Conservation (phyloP, 2,329 filamentous ascomycete species). For the Fonsecaea nubica region DNA sequence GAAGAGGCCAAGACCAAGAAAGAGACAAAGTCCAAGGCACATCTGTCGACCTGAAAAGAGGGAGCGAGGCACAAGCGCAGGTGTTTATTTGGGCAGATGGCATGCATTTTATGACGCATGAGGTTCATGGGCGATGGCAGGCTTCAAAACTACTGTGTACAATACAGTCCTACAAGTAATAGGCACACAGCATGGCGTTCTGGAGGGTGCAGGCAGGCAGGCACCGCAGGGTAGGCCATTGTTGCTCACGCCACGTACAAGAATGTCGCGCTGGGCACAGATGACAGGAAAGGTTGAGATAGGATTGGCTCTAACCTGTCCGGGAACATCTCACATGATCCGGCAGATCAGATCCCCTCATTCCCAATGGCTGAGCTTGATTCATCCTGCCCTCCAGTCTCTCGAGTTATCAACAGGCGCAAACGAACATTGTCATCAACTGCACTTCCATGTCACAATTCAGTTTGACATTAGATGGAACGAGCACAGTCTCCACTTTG, state of each 20-base stretch:
- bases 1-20: constrained; percentile 95
- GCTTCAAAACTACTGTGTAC: constrained; percentile 3
- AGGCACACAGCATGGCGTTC: constrained; percentile 32
- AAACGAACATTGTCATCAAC: not conserved
- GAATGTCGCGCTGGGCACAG: constrained; percentile 3
- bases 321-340: constrained; percentile 26
- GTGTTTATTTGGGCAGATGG: not conserved
- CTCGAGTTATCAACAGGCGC: not conserved
- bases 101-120: constrained; percentile 8
- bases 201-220: constrained; percentile 1
- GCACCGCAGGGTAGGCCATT: not conserved
- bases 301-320: constrained; percentile 28
- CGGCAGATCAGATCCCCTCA: constrained; percentile 19
- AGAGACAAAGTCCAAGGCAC: constrained; percentile 84
- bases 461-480: not conserved
- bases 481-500: not conserved
- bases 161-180: not conserved
- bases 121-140: constrained; percentile 4
- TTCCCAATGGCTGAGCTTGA: constrained; percentile 29
- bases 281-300: constrained; percentile 22
- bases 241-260: constrained; percentile 1
- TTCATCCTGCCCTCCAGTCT: constrained; percentile 15
- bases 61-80: not conserved
- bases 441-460: not conserved
- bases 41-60: constrained; percentile 60